Evolutionary conservation across 345 rosid genomes (phyloP).

Genomic region (Trapa incisa): DNA sequence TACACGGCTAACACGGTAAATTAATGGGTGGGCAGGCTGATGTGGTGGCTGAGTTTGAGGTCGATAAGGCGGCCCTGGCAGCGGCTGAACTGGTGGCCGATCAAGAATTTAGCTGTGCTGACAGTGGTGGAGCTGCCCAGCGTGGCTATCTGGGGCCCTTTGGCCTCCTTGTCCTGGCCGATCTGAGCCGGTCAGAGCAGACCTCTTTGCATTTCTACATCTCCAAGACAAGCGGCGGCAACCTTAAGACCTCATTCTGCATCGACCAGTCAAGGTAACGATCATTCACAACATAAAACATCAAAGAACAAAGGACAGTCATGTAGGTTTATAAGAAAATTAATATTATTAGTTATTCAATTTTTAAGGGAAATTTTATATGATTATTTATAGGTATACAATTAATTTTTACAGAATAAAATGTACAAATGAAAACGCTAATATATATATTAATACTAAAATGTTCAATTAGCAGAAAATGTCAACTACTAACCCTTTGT

Average conservation of each 20-base stretch:
- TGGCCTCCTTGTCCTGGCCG: conserved; percentile 73
- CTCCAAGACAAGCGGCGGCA: conserved; percentile 42
- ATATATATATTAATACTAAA: no score
- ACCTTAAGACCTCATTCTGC: conserved; percentile 61
- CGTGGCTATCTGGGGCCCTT: conserved; percentile 85
- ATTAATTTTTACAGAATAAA: no score
- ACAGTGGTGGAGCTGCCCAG: conserved; percentile 37
- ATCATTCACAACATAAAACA: background rate
- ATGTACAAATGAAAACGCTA: no score
- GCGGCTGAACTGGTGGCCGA: conserved; percentile 19
- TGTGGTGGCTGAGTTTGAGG: conserved; percentile 51
- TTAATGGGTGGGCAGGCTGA: conserved; percentile 30
- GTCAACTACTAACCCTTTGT: no score
- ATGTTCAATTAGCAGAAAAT: no score
- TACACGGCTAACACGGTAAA: background rate
- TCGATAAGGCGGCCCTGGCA: conserved; percentile 40
- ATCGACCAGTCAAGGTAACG: conserved; percentile 56
- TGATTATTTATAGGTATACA: no score
- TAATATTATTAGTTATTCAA: no score
- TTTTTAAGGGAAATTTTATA: no score
- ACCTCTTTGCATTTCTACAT: conserved; percentile 85
- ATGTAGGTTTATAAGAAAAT: no score
- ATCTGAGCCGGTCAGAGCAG: conserved; percentile 40
- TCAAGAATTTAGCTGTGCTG: conserved; percentile 46
- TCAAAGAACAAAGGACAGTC: no score